Evolutionary conservation across 148 eudicot species (phyloP).

Genomic region (Rhododendron kiyosumense): DNA sequence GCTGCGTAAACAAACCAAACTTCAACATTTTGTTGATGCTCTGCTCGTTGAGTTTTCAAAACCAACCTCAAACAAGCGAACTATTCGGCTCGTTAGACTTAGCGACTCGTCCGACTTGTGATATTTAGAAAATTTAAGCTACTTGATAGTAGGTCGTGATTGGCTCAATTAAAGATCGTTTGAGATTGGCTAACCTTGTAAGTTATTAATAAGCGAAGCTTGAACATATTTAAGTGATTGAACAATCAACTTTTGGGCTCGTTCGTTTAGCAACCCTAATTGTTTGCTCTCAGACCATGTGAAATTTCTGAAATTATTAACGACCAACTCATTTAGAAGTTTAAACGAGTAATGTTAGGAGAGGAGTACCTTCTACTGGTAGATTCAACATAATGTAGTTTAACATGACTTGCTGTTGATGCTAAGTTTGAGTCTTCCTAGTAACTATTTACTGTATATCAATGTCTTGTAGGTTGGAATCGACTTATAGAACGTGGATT

Average conservation of each 20-base stretch:
- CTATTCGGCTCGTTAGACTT: neutral
- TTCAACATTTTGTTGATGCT: neutral
- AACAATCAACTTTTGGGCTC: neutral
- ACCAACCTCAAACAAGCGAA: neutral
- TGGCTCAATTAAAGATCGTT: neutral
- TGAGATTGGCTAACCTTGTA: neutral
- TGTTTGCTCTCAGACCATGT: neutral
- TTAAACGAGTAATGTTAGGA: neutral
- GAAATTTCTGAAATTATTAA: neutral
- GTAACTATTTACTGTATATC: neutral
- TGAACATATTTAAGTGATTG: neutral
- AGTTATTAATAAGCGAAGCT: neutral
- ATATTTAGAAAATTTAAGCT: neutral
- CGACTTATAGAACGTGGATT: slow-evolving; percentile 73
- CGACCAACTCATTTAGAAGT: neutral
- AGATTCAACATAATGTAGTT: neutral
- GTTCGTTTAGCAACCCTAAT: neutral
- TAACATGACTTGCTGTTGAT: neutral
- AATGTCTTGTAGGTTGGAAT: slow-evolving; percentile 61
- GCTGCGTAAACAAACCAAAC: neutral
- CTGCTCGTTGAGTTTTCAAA: neutral
- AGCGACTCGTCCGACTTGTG: neutral
- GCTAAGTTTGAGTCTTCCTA: neutral
- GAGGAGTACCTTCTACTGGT: neutral
- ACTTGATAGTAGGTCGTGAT: neutral